Base-by-base conservation (phyloP, 805 yeast genomes). In the Metschnikowia reukaufii region DNA sequence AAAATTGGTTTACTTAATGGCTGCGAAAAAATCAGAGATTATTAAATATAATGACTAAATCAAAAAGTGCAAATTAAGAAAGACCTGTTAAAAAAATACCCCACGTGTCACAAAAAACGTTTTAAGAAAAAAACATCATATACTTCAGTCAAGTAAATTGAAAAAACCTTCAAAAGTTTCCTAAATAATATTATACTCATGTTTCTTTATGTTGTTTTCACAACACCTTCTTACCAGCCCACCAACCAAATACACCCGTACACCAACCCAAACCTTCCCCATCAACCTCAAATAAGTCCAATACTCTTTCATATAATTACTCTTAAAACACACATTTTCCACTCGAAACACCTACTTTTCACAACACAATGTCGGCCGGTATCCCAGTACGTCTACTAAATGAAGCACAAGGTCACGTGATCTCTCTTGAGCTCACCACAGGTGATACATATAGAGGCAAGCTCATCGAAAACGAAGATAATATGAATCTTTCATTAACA, bases 401-500 rank as follows among this genome's bases (percentile, higher is more conserved):
- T 61, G 99, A 91, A 67, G 87, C 96, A 1, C 77, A 84, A 73
- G 97, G 97, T 39, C 98, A 92, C 62, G 71, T 82, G 3, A 83
- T 92, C 7, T 81, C 95, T 1, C 64, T 92, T 15, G 99, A 92
- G 64, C 78, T 92, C 43, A 79, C 80, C 20, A 82, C 90, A 0
- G 98, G 98, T 1, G 91, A 86, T 52, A 80, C 86, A 0, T 92
- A 92, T 62, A 75, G 96, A 31, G 99, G 99, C 1, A 89, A 86
- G 62, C 76, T 92, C 38, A 63, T 85, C 3, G 96, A 86, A 60
- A 84, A 85, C 39, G 97, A 92, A 67, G 98, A 92, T 59, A 91
- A 86, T 65, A 94, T 92, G 98, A 92, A 92, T 63, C 81, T 92
- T 20, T 95, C 91, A 50, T 66, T 92, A 41, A 73, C 80, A 52